Base-by-base conservation (phyloP, 1,139 yeast genomes). In the Pichia sp. region DNA sequence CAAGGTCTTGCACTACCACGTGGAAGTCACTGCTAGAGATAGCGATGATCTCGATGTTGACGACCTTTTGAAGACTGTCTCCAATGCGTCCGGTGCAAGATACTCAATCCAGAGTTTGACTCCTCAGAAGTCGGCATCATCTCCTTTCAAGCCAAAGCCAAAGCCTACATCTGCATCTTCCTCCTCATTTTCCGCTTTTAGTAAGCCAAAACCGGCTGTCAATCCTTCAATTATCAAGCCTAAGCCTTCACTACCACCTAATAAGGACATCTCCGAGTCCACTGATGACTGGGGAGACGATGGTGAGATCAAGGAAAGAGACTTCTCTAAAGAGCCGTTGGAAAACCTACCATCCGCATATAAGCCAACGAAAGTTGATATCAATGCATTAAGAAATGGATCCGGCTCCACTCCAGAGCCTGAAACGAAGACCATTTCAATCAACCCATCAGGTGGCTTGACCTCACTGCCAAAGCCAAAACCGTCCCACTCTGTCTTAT, bases 11-110 rank as follows among this genome's bases (percentile, higher is more conserved):
- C 96, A 96, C 43, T 93, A 92, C 72, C 99, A 93, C 68, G 92
- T 93, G 54, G 98, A 93, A 72, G 84, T 95, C 61, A 90, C 97
- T 46, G 99, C 98, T n/a, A 83, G 98, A 72, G 95, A 89, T 67
- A 79, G 82, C 53, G 97, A 90, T 66, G 99, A 95, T 68, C 78
- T 95, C 68, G 88, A 88, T 63, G 88, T 87, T 49, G 77, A 79
- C 38, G 95, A 87, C 58, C 81, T 93, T 60, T 71, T 90, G 62
- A 78, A 83, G 54, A 84, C 90, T 64, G 84, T 95, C 51, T 84
- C 89, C 61, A 87, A 90, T 61, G 97, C 99, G 44, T 88, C 98
- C 1, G 99, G 99, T 63, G 97, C 99, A 29, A 84, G 96, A 67
- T 93, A 93, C 73, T 85, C 96, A 4, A 81, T 84, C 54, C 87